Percentiles rank a stretch among this genome's conserved stretches.
These are phyloP conservation scores for Chrysanthemum lavandulifolium DNA, from an alignment of 129 eudicot genomes.

Conservation along the genomic window DNA sequence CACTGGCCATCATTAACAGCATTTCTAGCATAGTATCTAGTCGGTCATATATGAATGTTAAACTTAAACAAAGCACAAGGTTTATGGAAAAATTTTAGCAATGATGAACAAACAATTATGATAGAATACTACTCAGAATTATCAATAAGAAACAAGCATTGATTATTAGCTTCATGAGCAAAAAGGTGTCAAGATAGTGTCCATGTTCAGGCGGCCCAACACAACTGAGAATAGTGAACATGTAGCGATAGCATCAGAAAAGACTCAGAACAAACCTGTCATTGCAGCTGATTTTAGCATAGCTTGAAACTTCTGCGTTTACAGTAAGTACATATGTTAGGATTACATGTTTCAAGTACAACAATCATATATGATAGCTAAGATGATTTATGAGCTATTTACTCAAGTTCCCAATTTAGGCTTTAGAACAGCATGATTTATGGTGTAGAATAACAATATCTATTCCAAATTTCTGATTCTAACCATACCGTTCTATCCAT, in stretches of 20 bases:
- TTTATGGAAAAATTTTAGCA: background rate
- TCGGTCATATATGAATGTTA: conserved; percentile 3
- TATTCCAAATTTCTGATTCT: no score
- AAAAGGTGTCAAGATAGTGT: background rate
- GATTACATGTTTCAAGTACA: conserved; percentile 12
- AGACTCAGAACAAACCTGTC: conserved; percentile 50
- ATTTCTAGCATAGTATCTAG: background rate
- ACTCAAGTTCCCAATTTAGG: no score
- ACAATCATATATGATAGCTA: conserved; percentile 7
- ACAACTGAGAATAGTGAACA: conserved; percentile 12
- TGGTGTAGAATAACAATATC: no score
- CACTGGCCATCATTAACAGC: background rate
- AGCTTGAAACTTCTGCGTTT: conserved; percentile 74
- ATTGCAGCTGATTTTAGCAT: conserved; percentile 52
- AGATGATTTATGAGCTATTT: background rate
- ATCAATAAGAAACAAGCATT: conserved; percentile 15
- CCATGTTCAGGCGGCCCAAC: conserved; percentile 10
- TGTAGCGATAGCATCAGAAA: background rate
- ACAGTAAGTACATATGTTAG: conserved; percentile 25
- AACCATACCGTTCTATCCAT: no score
- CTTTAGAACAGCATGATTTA: no score
- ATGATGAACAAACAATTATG: conserved; percentile 4
- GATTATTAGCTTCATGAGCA: background rate
- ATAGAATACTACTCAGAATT: background rate
- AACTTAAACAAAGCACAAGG: conserved; percentile 11